Base-by-base conservation (phyloP, 768 basidiomycete genomes). In the Pleurotus giganteus region DNA sequence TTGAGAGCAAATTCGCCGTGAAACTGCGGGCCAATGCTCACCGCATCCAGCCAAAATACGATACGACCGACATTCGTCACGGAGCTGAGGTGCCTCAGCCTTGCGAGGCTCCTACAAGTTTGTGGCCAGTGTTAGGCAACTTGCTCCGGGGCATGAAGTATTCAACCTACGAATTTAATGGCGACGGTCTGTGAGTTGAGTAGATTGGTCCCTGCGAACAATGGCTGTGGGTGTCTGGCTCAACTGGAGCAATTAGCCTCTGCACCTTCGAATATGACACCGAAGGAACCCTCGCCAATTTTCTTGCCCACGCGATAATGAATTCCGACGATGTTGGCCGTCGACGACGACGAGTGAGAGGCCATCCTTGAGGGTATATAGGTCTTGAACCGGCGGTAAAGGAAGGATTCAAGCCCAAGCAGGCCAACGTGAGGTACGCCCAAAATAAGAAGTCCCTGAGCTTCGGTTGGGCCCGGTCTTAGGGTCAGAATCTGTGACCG, bases 171-270 rank as follows among this genome's bases (percentile, higher is more conserved):
- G 83, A 99, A 99, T 80, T 99, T 99, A 86, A 99, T 98, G 60
- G 97, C 97, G 58, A 98, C 96, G 8, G 94, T 95, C 76, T 96
- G 94, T 3, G 91, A 94, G 79, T 99, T 99, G 75, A 98, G 85
- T 28, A 99, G 79, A 69, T 99, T 99, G 6, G 94, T 96, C 24
- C 96, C 96, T 98, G 66, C 31, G 61, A 41, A 56, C 27, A 28
- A 31, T 24, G 45, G n/a, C 53, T 57, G 39, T 58, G 58, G 27
- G 29, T 32, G 28, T 7, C 4, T 46, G 34, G 29, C 45, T 55
- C 36, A 21, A 44, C 39, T n/a, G 55, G 31, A 34, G 28, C 29
- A 46, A 31, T 37, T 24, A 32, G 45, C 26, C 53, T 31, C 29
- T 63, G n/a, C 56, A 87, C 90, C 91, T 76, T 91, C 91, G 61